These are phyloP conservation scores for Brachypodium distachyon DNA, from an alignment of 202 grass and related monocot species.

Conservation along the genomic window DNA sequence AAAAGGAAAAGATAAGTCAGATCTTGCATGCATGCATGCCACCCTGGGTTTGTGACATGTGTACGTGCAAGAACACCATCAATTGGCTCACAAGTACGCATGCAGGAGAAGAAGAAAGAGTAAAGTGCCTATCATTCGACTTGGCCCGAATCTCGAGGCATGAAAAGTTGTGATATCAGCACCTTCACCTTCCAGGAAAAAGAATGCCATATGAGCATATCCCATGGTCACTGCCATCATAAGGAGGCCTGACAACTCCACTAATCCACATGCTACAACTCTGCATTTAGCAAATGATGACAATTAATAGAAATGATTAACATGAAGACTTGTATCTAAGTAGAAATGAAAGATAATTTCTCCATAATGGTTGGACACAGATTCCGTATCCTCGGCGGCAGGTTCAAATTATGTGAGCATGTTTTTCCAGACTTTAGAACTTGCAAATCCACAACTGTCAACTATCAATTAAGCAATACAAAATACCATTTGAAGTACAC, in stretches of 20 bases:
- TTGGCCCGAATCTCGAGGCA: neutral
- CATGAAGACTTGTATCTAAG: neutral
- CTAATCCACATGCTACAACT: neutral
- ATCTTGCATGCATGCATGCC: neutral
- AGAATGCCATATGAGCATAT: neutral
- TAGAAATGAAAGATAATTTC: neutral
- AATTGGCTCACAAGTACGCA: constrained; percentile 17
- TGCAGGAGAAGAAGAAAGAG: neutral
- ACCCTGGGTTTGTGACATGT: neutral
- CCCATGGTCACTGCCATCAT: neutral
- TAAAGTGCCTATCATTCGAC: neutral
- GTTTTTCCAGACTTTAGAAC: neutral
- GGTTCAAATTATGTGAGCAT: neutral
- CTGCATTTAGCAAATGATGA: neutral
- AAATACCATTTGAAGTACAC: neutral
- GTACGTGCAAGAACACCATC: constrained; percentile 30
- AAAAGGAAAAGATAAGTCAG: neutral
- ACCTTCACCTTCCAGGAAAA: neutral
- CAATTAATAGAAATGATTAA: neutral
- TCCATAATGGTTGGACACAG: neutral
- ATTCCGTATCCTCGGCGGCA: neutral
- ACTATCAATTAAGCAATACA: neutral
- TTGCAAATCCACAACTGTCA: neutral
- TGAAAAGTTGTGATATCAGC: no score
- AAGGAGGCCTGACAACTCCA: neutral